Evolutionary conservation across 2,329 filamentous ascomycete species (phyloP).

Genomic region (Onygenales sp.): DNA sequence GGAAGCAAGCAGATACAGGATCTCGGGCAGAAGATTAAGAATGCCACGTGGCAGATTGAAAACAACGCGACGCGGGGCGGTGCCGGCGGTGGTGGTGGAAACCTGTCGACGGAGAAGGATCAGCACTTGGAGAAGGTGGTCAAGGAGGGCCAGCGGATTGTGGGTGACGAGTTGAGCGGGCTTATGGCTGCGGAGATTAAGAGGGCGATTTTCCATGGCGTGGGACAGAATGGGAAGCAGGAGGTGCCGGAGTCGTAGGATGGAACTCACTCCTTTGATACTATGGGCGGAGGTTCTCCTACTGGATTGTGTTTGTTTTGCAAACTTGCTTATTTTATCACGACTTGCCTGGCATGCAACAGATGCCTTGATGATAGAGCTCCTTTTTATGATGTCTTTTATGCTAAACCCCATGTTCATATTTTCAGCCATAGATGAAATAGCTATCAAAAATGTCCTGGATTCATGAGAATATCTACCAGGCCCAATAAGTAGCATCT

Average conservation of each 20-base stretch:
- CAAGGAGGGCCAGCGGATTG: conserved; percentile 48
- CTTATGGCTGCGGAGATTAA: conserved; percentile 42
- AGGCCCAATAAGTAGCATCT: no score
- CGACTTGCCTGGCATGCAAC: no score
- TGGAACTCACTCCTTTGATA: neutral
- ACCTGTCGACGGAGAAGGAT: conserved; percentile 28
- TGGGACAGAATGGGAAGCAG: neutral
- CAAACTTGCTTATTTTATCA: no score
- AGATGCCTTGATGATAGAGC: no score
- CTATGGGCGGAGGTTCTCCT: neutral
- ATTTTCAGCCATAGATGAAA: no score
- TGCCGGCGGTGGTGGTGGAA: conserved; percentile 14
- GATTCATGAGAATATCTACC: no score
- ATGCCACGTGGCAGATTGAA: conserved; percentile 43
- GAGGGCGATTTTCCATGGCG: conserved; percentile 38
- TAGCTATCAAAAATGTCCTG: no score
- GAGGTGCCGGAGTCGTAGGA: conserved; percentile 14
- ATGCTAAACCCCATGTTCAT: no score
- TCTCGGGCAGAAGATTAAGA: conserved; percentile 69
- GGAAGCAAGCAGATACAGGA: conserved; percentile 87
- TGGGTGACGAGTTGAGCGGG: conserved; percentile 43
- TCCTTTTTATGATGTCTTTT: no score
- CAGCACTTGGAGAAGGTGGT: conserved; percentile 44
- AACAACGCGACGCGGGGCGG: conserved; percentile 13
- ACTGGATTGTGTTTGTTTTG: neutral